These are phyloP conservation scores for Coemansia biformis DNA, from an alignment of 192 early-diverging fungal species.

Conservation along the genomic window DNA sequence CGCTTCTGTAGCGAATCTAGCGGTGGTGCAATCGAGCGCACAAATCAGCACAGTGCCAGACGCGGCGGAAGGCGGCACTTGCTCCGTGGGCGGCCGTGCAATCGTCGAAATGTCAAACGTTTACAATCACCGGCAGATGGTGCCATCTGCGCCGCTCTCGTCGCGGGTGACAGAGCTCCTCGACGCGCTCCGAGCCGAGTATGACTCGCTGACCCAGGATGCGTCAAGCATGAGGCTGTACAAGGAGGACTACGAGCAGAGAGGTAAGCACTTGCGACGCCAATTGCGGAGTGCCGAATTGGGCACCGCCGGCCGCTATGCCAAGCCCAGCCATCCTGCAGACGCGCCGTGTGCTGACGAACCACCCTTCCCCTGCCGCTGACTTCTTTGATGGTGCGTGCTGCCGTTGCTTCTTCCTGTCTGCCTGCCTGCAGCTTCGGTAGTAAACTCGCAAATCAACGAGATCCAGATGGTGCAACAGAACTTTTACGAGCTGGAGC, in stretches of 20 bases:
- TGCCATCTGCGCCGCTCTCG: slow-evolving; percentile 57
- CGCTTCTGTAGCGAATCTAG: no score
- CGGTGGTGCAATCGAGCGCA: no score
- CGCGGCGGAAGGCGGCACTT: no score
- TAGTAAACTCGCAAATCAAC: slow-evolving; percentile 69
- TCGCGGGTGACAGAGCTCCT: slow-evolving; percentile 70
- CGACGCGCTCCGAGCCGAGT: slow-evolving; percentile 76
- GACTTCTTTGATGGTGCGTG: no score
- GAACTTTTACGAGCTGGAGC: slow-evolving; percentile 72
- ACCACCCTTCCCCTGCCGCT: no score
- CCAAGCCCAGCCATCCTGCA: no score
- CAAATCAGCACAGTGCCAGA: no score
- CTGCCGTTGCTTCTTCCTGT: no score
- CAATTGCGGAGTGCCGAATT: no score
- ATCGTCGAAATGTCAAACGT: slow-evolving; percentile 54
- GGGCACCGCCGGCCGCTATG: no score
- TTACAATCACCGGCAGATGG: slow-evolving; percentile 78
- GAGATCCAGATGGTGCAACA: slow-evolving; percentile 78
- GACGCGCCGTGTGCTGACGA: no score
- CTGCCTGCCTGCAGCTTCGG: no score
- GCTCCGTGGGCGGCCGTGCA: not conserved
- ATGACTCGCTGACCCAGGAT: slow-evolving; percentile 73
- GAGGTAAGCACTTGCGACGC: slow-evolving; percentile 55
- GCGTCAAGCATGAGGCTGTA: slow-evolving; percentile 63
- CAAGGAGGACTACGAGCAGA: slow-evolving; percentile 83